Conservation (phyloP, 1,284 basidiomycete species). For the Melampsora americana region DNA sequence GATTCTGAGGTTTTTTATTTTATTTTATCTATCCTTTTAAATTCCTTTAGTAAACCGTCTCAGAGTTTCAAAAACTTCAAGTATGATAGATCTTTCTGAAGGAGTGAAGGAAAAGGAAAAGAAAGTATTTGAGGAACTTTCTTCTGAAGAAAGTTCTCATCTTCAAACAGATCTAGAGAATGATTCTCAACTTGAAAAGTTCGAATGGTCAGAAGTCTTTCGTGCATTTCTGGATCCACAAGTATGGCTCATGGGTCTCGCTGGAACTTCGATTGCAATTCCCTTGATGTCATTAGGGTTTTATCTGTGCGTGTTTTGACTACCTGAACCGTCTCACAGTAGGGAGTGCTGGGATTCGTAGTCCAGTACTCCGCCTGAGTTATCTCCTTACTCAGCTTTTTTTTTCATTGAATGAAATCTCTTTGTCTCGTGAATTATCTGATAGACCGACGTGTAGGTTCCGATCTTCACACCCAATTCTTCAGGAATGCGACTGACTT, state of each 20-base stretch:
- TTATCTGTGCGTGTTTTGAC: constrained; percentile 22
- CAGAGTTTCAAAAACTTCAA: background rate
- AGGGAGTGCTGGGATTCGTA: background rate
- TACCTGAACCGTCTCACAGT: background rate
- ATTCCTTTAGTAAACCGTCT: constrained; percentile 13
- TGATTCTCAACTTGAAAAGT: constrained; percentile 45
- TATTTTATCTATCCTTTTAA: background rate
- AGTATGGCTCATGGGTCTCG: constrained; percentile 49
- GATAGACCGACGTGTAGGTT: background rate
- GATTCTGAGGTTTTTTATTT: background rate
- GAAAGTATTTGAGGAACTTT: background rate
- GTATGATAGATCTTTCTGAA: background rate
- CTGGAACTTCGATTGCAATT: constrained; percentile 44
- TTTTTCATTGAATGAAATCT: background rate
- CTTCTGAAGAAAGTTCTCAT: background rate
- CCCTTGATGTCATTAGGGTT: constrained; percentile 29
- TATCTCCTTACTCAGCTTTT: background rate
- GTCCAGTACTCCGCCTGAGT: background rate
- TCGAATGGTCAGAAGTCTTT: constrained; percentile 49
- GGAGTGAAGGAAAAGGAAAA: background rate
- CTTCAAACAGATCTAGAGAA: too few relatives aligned
- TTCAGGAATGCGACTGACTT: background rate
- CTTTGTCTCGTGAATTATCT: background rate
- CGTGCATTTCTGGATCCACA: constrained; percentile 48
- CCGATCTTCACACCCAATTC: background rate